Conservation (phyloP, 176 grass and related monocot genomes). For the Poa pratensis region DNA sequence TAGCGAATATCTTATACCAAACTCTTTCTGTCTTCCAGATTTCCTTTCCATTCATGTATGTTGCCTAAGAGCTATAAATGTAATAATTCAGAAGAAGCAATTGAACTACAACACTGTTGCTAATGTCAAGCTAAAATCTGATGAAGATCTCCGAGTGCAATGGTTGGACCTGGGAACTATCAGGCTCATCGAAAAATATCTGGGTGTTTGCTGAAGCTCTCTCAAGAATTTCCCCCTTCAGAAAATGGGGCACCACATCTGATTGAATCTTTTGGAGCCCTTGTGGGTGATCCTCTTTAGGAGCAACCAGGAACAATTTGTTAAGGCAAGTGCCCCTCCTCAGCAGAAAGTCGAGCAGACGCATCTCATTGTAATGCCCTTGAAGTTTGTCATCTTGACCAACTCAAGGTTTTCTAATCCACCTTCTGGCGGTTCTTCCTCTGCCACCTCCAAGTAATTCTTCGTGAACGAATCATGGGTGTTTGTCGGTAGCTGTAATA, state of each 20-base stretch:
- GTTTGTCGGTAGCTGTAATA: slow-evolving; percentile 74
- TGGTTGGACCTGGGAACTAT: slow-evolving; percentile 51
- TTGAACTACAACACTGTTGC: slow-evolving; percentile 40
- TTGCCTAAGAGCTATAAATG: slow-evolving; percentile 48
- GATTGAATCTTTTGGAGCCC: slow-evolving; percentile 50
- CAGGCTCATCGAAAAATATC: slow-evolving; percentile 62
- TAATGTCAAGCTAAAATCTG: slow-evolving; percentile 70
- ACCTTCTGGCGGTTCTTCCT: slow-evolving; percentile 72
- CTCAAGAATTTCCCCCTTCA: slow-evolving; percentile 47
- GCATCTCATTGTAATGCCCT: slow-evolving; percentile 77
- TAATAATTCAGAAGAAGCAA: slow-evolving; percentile 38
- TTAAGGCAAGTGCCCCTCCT: slow-evolving; percentile 56
- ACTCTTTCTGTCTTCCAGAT: slow-evolving; percentile 41
- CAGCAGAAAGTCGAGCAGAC: slow-evolving; percentile 73
- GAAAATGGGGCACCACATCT: slow-evolving; percentile 43
- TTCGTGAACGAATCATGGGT: slow-evolving; percentile 62
- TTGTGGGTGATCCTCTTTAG: slow-evolving; percentile 58
- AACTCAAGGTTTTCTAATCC: slow-evolving; percentile 70
- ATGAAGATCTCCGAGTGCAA: slow-evolving; percentile 80
- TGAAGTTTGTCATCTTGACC: slow-evolving; percentile 87
- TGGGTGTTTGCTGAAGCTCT: slow-evolving; percentile 62
- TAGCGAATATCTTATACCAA: slow-evolving; percentile 40
- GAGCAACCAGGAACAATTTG: slow-evolving; percentile 58
- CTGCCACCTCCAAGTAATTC: slow-evolving; percentile 68
- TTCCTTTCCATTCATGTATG: slow-evolving; percentile 32